These are phyloP conservation scores for Leccinum uliginosum DNA, from an alignment of 768 basidiomycete genomes.

Conservation along the genomic window DNA sequence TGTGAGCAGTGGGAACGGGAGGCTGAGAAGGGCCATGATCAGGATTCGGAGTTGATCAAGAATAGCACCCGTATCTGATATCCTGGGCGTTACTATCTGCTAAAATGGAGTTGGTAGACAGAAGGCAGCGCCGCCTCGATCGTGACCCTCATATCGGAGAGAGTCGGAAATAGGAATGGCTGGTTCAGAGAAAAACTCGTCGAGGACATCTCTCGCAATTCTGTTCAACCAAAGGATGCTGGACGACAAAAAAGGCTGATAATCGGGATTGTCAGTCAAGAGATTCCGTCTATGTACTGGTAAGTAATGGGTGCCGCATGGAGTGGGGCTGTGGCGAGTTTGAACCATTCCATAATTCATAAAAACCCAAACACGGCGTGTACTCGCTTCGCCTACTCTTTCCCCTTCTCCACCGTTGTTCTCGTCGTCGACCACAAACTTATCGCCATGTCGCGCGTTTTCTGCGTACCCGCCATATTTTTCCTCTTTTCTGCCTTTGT, in stretches of 20 bases:
- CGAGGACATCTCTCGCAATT: too few species aligned
- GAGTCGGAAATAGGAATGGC: background rate
- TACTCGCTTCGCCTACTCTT: background rate
- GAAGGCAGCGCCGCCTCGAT: background rate
- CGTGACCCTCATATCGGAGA: background rate
- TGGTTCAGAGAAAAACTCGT: background rate
- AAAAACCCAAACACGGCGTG: constrained; percentile 11
- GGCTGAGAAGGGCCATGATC: too few species aligned
- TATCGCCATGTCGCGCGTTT: constrained; percentile 39
- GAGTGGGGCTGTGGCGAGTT: background rate
- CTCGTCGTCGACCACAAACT: background rate
- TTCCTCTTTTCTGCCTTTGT: constrained; percentile 59
- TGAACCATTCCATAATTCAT: constrained; percentile 13
- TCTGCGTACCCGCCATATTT: constrained; percentile 59
- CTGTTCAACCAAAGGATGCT: too few species aligned
- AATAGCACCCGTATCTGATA: too few species aligned
- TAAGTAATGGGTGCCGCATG: background rate
- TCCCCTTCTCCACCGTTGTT: constrained; percentile 4
- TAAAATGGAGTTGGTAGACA: background rate
- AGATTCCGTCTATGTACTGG: background rate
- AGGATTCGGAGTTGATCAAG: too few species aligned
- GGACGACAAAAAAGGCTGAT: too few species aligned
- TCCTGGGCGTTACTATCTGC: too few species aligned
- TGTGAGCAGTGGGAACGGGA: too few species aligned
- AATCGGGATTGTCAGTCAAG: too few species aligned